These are phyloP conservation scores for Avena sativa DNA, from an alignment of 176 grass and related monocot species.

Conservation along the genomic window DNA sequence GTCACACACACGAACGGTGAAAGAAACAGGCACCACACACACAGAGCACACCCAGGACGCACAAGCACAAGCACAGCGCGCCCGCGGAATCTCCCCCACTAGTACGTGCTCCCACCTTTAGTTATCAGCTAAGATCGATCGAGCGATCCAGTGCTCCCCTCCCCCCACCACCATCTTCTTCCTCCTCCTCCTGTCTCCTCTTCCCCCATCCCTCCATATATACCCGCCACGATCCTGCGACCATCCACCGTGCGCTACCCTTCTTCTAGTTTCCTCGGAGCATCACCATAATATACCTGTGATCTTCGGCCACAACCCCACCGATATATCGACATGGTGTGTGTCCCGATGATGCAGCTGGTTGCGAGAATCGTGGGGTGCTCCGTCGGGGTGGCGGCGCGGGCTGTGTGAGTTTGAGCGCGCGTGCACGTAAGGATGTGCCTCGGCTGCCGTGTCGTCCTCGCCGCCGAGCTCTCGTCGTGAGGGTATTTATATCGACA, in stretches of 20 bases:
- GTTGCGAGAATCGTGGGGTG: not conserved
- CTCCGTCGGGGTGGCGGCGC: slow-evolving; percentile 19
- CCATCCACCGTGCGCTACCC: not conserved
- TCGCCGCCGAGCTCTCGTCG: slow-evolving; percentile 1
- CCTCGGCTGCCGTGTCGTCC: slow-evolving; percentile 28
- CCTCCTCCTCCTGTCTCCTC: not conserved
- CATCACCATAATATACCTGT: not conserved
- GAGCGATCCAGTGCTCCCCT: slow-evolving; percentile 38
- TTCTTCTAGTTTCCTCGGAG: not conserved
- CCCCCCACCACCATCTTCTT: slow-evolving; percentile 45
- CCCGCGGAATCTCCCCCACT: slow-evolving; percentile 49
- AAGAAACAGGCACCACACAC: slow-evolving; percentile 40
- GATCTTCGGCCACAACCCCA: slow-evolving; percentile 18
- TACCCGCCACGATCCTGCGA: not conserved
- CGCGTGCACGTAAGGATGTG: slow-evolving; percentile 38
- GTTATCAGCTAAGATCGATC: not conserved
- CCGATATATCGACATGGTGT: slow-evolving; percentile 24
- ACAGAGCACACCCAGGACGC: not conserved
- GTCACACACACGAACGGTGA: slow-evolving; percentile 1
- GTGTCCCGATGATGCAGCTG: slow-evolving; percentile 1
- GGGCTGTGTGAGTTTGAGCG: slow-evolving; percentile 30
- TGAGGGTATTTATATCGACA: not conserved
- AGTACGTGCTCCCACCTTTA: slow-evolving; percentile 21
- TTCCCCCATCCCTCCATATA: slow-evolving; percentile 28
- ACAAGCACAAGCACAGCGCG: not conserved